phyloP scores from a whole-genome alignment of 129 eudicot genomes.

The Deinandra increscens region DNA sequence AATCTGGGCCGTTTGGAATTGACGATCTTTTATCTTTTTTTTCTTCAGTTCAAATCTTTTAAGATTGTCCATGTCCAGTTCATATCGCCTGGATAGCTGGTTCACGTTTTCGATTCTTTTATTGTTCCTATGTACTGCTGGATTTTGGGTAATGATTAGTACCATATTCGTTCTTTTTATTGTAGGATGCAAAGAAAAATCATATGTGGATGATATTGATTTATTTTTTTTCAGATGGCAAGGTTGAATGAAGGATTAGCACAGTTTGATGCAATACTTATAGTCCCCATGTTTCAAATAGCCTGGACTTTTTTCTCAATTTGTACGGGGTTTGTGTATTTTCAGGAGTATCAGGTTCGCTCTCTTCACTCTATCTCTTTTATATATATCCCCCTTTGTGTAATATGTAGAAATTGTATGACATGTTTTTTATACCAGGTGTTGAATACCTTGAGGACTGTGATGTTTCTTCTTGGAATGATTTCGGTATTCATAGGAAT shows the following conservation, averaged over 20 bases:
- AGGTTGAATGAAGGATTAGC: constrained; percentile 95
- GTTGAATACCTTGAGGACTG: constrained; percentile 70
- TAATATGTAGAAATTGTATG: constrained; percentile 22
- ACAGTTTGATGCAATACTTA: constrained; percentile 86
- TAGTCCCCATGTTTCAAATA: constrained; percentile 99
- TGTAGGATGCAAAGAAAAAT: not conserved
- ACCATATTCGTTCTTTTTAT: not conserved
- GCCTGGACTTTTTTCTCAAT: constrained; percentile 97
- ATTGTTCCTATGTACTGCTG: constrained; percentile 91
- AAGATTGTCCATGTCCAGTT: constrained; percentile 86
- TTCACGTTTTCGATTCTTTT: constrained; percentile 90
- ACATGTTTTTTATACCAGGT: constrained; percentile 53
- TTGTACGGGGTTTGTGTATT: constrained; percentile 94
- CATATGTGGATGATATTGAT: constrained; percentile 11
- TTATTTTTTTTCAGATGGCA: constrained; percentile 72
- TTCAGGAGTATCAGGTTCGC: constrained; percentile 95
- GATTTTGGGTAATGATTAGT: constrained; percentile 76
- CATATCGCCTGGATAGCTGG: constrained; percentile 87
- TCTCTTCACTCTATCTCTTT: not conserved
- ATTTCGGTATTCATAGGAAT: constrained; percentile 88
- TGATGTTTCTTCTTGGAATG: constrained; percentile 94
- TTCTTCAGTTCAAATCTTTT: constrained; percentile 82
- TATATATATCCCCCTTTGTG: too few species aligned
- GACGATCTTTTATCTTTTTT: not conserved
- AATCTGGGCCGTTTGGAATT: not conserved